Base-by-base conservation (phyloP, 352 stramenopile species). In the Pythium insidiosum region DNA sequence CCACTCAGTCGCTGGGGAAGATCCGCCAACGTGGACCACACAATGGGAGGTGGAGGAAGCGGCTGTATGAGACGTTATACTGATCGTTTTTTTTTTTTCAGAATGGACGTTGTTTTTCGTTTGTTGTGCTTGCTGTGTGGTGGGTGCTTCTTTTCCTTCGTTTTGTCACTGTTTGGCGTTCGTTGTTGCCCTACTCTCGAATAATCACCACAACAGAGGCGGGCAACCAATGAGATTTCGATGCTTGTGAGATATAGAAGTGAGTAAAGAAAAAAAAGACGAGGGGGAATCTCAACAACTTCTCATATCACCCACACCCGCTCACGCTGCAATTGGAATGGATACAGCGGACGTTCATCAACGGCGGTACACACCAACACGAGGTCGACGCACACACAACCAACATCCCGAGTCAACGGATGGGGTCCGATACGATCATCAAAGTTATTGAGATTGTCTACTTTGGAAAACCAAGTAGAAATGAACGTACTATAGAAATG, bases 381-480 rank as follows among this genome's bases (percentile, higher is more conserved):
- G 28, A 33, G 9, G 28, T 33, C 28, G 15, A 33, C 28, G 39
- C 39, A 26, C 18, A 38, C 34, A 38, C 6, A 16, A 23, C 35
- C 22, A 36, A 57, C 49, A 50, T 56, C 50, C 50, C 51, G 51
- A 59, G 26, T 59, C 51, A 42, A 59, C 48, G 51, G 37, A 38
- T 41, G 44, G 43, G 51, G 47, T 38, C 44, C 10, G 38, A 42
- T 34, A 54, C 38, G 31, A 50, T 58, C 50, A 58, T 58, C 50
- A 53, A 39, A 26, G 41, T 35, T 50, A 55, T 56, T 40, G 45
- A 45, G 43, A 56, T 51, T 56, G 42, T 61, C 41, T 52, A 56
- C 46, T 45, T 61, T 52, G 42, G 29, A 53, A 61, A 56, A 50
- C 46, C 45, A 60, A 55, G 40, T 60, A 54, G 46, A 55, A 55